phyloP scores from a whole-genome alignment of 75 land plant genomes.

The Pseudotsuga menziesii region DNA sequence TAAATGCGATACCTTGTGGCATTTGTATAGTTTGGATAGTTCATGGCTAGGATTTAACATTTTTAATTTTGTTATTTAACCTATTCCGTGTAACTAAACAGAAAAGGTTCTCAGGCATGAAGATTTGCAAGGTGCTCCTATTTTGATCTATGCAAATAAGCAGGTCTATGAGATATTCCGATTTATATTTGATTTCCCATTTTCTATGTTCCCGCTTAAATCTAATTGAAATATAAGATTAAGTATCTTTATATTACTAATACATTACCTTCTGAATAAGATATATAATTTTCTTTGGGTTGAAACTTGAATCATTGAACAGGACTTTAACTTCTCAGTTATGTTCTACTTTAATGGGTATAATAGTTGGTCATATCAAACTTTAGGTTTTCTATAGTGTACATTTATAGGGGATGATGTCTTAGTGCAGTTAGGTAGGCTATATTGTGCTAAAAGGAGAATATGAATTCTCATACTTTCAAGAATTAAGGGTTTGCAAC shows the following conservation, averaged over 20 bases:
- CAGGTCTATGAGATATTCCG: conserved; percentile 40
- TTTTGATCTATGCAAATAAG: conserved; percentile 87
- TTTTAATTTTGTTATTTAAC: not conserved
- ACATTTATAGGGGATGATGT: not conserved
- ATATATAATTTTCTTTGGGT: not conserved
- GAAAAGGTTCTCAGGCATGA: conserved; percentile 87
- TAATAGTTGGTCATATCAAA: not conserved
- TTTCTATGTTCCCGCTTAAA: not conserved
- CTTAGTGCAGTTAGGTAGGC: not conserved
- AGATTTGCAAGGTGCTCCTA: conserved; percentile 86
- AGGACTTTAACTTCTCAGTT: not conserved
- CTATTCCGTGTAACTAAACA: conserved; percentile 18
- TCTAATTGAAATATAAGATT: not conserved
- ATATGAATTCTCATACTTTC: not conserved
- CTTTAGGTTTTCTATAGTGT: not conserved
- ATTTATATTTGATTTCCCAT: conserved; percentile 1
- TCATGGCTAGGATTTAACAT: not conserved
- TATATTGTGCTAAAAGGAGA: not conserved
- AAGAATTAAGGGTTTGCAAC: not conserved
- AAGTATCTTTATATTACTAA: not conserved
- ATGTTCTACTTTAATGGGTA: not conserved
- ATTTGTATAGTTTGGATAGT: not conserved
- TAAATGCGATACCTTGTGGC: not conserved
- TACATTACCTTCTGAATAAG: not conserved
- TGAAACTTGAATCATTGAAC: not conserved